A percentile compares a stretch with the other conserved stretches of the same genome.
phyloP scores from a whole-genome alignment of 768 basidiomycete species.

The Auricularia sp. region DNA sequence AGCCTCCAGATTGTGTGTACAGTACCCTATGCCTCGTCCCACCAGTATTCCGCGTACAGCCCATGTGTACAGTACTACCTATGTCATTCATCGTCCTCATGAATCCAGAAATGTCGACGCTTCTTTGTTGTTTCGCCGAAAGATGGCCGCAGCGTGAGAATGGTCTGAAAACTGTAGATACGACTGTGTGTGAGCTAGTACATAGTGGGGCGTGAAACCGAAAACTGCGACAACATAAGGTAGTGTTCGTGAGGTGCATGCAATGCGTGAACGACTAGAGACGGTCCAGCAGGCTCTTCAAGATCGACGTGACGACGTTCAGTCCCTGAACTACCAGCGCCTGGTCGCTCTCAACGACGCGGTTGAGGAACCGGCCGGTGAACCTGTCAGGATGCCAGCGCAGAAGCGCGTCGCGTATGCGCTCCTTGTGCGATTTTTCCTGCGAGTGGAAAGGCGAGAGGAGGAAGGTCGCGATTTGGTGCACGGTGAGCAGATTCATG shows the following conservation, averaged over 20 bases:
- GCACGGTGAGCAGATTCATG: background rate
- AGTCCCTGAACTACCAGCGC: background rate
- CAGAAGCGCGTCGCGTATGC: constrained; percentile 54
- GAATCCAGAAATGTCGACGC: too few species aligned
- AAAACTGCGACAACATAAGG: too few species aligned
- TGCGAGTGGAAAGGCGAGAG: background rate
- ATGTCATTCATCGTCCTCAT: too few species aligned
- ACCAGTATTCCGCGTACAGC: too few species aligned
- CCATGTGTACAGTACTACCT: too few species aligned
- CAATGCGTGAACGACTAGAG: background rate
- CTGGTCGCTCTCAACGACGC: background rate
- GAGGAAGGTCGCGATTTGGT: background rate
- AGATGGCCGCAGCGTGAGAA: too few species aligned
- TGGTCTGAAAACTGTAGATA: too few species aligned
- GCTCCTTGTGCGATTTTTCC: constrained; percentile 34
- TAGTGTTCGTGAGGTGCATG: too few species aligned
- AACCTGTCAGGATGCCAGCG: constrained; percentile 76
- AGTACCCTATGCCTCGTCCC: too few species aligned
- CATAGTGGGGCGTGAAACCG: too few species aligned
- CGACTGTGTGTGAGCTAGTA: rapidly evolving
- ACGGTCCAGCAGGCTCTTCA: background rate
- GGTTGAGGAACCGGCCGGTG: background rate
- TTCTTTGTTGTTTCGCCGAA: too few species aligned
- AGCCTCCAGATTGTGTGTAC: too few species aligned
- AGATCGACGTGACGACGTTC: background rate